These are phyloP conservation scores for Termitomyces sp. DNA, from an alignment of 768 basidiomycete genomes.

Conservation along the genomic window DNA sequence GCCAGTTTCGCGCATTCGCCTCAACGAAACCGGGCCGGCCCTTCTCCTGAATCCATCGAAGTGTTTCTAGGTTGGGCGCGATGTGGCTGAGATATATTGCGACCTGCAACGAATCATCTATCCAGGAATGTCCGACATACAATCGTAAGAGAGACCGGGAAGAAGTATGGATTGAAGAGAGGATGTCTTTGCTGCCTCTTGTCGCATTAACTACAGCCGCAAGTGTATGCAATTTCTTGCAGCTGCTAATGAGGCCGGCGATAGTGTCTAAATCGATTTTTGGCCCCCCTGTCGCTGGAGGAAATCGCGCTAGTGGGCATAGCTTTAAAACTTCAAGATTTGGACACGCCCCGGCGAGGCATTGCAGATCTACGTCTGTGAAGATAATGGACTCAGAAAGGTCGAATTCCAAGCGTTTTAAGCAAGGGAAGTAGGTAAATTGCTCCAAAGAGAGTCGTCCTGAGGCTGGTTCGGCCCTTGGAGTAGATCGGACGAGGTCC, in stretches of 20 bases:
- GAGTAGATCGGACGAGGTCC: conserved; percentile 75
- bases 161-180: conserved; percentile 42
- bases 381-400: conserved; percentile 74
- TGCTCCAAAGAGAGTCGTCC: conserved; percentile 58
- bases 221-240: conserved; percentile 60
- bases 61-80: conserved; percentile 60
- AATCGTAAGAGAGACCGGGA: conserved; percentile 66
- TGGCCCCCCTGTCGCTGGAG: conserved; percentile 44
- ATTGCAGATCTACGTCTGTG: conserved; percentile 52
- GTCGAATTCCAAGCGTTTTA: conserved; percentile 68
- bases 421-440: conserved; percentile 45
- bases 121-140: conserved; percentile 73
- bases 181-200: conserved; percentile 37
- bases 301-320: conserved; percentile 66
- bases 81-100: conserved; percentile 75
- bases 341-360: conserved; percentile 57
- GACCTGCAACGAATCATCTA: conserved; percentile 61
- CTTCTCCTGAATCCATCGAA: conserved; percentile 78
- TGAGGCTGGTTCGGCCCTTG: conserved; percentile 56
- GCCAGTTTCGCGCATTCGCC: conserved; percentile 63
- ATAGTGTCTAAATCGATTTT: conserved; percentile 61
- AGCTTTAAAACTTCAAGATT: conserved; percentile 64
- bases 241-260: conserved; percentile 50
- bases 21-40: conserved; percentile 69
- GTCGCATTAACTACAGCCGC: conserved; percentile 60